Percentiles rank a stretch among this genome's conserved stretches.
Conservation (phyloP, 306 rosid genomes). For the Pueraria montana region DNA sequence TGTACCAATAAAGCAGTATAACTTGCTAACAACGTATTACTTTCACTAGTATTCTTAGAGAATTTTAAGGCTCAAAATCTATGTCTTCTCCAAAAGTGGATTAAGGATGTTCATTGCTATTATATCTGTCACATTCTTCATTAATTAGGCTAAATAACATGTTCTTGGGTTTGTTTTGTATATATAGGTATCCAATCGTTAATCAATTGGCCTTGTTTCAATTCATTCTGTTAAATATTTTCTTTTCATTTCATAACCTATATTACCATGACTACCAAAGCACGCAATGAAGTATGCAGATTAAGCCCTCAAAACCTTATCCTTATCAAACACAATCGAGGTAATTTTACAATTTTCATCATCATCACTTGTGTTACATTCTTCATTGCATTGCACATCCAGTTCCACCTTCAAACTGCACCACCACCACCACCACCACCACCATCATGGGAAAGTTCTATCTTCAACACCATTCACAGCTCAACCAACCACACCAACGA, state of each 20-base stretch:
- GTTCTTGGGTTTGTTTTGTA: not conserved
- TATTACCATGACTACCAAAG: constrained; percentile 43
- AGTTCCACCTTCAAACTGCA: constrained; percentile 46
- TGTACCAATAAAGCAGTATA: not conserved
- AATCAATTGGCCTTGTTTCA: not conserved
- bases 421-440: constrained; percentile 48
- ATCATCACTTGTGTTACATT: constrained; percentile 49
- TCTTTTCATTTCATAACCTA: not conserved
- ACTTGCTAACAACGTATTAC: not conserved
- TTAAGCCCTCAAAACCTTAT: constrained; percentile 28
- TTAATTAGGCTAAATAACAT: not conserved
- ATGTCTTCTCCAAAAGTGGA: not conserved
- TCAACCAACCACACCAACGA: not conserved
- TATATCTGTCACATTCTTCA: not conserved
- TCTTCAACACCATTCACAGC: constrained; percentile 15
- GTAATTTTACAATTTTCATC: constrained; percentile 46
- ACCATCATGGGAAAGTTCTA: constrained; percentile 30
- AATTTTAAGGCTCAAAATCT: not conserved
- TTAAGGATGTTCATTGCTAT: not conserved
- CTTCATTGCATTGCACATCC: constrained; percentile 57
- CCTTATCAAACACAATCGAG: constrained; percentile 33
- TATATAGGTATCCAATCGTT: not conserved
- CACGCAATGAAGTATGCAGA: constrained; percentile 11
- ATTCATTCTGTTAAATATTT: not conserved
- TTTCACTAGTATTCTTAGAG: not conserved